Evolutionary conservation across 2,329 filamentous ascomycete genomes (phyloP), one percentile per base, ranked within the genome.

Genomic region (Pestalotiopsis sp.): DNA sequence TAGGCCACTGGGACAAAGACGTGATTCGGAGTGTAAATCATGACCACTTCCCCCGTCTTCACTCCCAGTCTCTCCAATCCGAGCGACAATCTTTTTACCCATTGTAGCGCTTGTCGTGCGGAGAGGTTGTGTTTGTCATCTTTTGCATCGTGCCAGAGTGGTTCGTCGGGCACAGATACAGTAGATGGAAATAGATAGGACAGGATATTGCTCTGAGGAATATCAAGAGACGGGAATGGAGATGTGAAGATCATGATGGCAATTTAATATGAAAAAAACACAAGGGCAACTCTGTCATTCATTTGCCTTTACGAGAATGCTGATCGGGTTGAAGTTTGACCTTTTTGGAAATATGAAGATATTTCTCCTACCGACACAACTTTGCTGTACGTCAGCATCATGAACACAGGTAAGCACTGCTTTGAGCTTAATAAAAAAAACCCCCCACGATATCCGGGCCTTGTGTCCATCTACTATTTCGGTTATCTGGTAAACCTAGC

Each of bases 1-100:
- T 87, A 88, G 14, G 84, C 83, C 3, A 84, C 83, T 0, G 86
- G 86, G 1, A 88, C 82, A 70, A 85, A 87, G 52, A 89, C 83
- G 70, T 87, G 84, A 72, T 88, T 89, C 2, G 84, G 81, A 0
- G 84, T 84, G 72, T 84, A 86, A 58, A 87, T 81, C 80, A 88
- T 81, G 39, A 87, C 84, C 2, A 86, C 84, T 65, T 88, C 86
- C 13, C 84, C 84, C 64, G 76, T 79, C 67, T 81, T 73, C 6
- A 88, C 68, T 0, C 83, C 85, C 7, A 85, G 72, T 3, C 74
- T 78, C 63, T 85, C 79, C 14, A 89, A 78, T 3, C 86, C 86
- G 49, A 79, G 76, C 0, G 82, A 84, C n/a, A 89, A 73, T 67
- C 85, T 79, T 73, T 83, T 86, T 52, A 85, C 80, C 85, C 85